A percentile compares a stretch with the other conserved stretches of the same genome.
Conservation (phyloP, 768 basidiomycete species). For the Boletus vinaceobasis region DNA sequence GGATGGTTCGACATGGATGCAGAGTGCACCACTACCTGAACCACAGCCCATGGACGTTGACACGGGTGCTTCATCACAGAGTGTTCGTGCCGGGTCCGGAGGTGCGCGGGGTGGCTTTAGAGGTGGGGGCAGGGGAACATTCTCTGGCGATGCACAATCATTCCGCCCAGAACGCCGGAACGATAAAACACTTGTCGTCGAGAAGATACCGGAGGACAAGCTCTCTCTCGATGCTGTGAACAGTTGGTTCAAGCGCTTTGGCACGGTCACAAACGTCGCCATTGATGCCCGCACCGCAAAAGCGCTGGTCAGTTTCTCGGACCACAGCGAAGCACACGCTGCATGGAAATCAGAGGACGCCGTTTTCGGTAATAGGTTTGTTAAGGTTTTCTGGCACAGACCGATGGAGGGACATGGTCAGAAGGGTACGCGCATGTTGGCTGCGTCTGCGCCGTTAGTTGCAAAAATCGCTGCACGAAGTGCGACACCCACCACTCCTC, state of each 20-base stretch:
- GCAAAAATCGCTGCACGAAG: slow-evolving; percentile 52
- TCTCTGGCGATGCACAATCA: slow-evolving; percentile 59
- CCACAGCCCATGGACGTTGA: slow-evolving; percentile 31
- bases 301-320: slow-evolving; percentile 83
- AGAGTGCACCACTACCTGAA: slow-evolving; percentile 10
- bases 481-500: slow-evolving; percentile 48
- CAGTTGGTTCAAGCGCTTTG: slow-evolving; percentile 89
- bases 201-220: slow-evolving; percentile 88
- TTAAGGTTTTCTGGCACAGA: slow-evolving; percentile 94
- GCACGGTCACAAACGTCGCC: slow-evolving; percentile 88
- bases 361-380: slow-evolving; percentile 92
- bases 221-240: slow-evolving; percentile 76
- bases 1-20: slow-evolving; percentile 22
- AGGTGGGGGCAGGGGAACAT: slow-evolving; percentile 53
- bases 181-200: slow-evolving; percentile 85
- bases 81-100: slow-evolving; percentile 27
- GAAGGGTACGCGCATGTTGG: slow-evolving; percentile 71
- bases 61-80: slow-evolving; percentile 26
- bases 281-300: slow-evolving; percentile 73
- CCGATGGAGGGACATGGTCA: slow-evolving; percentile 90
- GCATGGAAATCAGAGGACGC: slow-evolving; percentile 95
- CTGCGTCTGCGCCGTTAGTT: slow-evolving; percentile 74
- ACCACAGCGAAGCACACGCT: slow-evolving; percentile 77
- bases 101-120: slow-evolving; percentile 45
- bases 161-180: slow-evolving; percentile 66